These are phyloP conservation scores for Lactifluus hygrophoroides DNA, from an alignment of 768 basidiomycete species.

Conservation along the genomic window DNA sequence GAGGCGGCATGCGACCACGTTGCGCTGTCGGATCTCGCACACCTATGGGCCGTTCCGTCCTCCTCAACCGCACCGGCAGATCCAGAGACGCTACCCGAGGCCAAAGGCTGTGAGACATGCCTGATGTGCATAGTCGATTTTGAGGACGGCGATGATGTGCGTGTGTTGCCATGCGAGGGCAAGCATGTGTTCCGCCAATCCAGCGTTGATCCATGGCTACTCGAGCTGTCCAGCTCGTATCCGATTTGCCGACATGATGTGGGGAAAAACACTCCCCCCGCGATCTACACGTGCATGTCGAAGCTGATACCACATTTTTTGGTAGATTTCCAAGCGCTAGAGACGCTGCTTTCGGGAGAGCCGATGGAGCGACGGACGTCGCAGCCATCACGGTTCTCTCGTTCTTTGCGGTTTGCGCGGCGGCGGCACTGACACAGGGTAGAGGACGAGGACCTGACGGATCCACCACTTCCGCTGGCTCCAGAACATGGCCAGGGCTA, in stretches of 20 bases:
- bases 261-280: slow-evolving; percentile 13
- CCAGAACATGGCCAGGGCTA: slow-evolving; percentile 4
- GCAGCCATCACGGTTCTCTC: slow-evolving; percentile 27
- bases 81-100: slow-evolving; percentile 43
- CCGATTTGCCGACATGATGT: slow-evolving; percentile 87
- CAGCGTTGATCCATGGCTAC: slow-evolving; percentile 90
- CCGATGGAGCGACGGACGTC: slow-evolving; percentile 18
- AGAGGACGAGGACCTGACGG: slow-evolving; percentile 23
- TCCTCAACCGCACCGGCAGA: slow-evolving; percentile 23
- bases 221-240: slow-evolving; percentile 83
- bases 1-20: neutral
- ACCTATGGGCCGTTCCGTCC: slow-evolving; percentile 15
- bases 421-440: slow-evolving; percentile 21
- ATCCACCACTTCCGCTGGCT: slow-evolving; percentile 21
- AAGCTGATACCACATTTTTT: neutral
- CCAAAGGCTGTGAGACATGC: slow-evolving; percentile 80
- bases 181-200: slow-evolving; percentile 83
- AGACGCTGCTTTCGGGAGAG: slow-evolving; percentile 25
- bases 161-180: slow-evolving; percentile 85
- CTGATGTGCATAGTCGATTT: too few relatives aligned
- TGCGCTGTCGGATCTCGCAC: slow-evolving; percentile 5
- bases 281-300: neutral
- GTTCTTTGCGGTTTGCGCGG: slow-evolving; percentile 28
- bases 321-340: slow-evolving; percentile 30
- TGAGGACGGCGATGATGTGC: slow-evolving; percentile 86